Conservation (phyloP, 2,329 filamentous ascomycete genomes). For the Amylocarpus encephaloides region DNA sequence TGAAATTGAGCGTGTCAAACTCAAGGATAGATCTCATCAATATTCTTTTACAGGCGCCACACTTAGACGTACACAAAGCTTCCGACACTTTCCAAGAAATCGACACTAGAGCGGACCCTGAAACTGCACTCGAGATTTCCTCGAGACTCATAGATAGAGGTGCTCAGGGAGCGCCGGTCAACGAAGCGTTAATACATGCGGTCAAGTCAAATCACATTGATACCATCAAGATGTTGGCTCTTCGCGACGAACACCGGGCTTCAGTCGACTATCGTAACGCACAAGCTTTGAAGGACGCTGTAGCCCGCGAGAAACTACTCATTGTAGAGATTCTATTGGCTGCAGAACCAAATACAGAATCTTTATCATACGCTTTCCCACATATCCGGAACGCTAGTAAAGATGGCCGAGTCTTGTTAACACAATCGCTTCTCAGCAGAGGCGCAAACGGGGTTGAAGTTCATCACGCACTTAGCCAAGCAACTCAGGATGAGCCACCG, state of each 20-base stretch:
- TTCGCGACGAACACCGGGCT: constrained; percentile 1
- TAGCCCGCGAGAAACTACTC: neutral
- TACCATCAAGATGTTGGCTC: constrained; percentile 1
- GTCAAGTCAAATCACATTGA: constrained; percentile 4
- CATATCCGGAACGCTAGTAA: constrained; percentile 1
- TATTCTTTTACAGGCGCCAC: neutral
- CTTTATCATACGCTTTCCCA: neutral
- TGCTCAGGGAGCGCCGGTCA: constrained; percentile 2
- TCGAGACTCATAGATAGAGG: constrained; percentile 6
- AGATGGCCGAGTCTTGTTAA: neutral
- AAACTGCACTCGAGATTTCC: neutral
- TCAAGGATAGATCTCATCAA: constrained; percentile 3
- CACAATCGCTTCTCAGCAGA: neutral
- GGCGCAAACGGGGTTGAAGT: neutral
- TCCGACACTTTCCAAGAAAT: constrained; percentile 4
- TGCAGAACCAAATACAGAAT: neutral
- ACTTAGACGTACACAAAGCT: neutral
- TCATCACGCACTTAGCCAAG: neutral
- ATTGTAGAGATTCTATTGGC: constrained; percentile 1
- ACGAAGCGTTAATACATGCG: constrained; percentile 7
- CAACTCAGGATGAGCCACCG: neutral
- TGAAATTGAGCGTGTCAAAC: constrained; percentile 2
- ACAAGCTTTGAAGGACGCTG: constrained; percentile 2
- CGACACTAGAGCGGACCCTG: neutral
- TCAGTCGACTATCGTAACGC: constrained; percentile 9